These are phyloP conservation scores for Buddleja alternifolia DNA, from an alignment of 257 asterid genomes.

Conservation along the genomic window DNA sequence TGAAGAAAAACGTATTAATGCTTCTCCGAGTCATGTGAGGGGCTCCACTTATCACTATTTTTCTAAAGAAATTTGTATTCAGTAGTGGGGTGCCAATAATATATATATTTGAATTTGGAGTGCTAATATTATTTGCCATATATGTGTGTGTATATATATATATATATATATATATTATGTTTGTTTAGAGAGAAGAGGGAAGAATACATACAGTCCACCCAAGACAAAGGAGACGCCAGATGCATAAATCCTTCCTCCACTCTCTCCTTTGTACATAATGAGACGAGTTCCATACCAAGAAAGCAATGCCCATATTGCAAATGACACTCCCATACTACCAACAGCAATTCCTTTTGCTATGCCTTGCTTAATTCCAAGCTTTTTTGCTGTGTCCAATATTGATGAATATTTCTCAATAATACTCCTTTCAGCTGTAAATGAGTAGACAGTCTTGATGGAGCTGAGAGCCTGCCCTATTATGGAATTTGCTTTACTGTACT, in stretches of 20 bases:
- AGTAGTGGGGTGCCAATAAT: too few relatives aligned
- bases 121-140: too few relatives aligned
- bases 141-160: too few relatives aligned
- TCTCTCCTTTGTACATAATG: conserved; percentile 78
- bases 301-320: conserved; percentile 90
- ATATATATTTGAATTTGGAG: too few relatives aligned
- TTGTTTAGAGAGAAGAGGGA: not conserved
- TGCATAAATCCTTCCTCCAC: conserved; percentile 81
- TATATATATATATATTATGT: too few relatives aligned
- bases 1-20: too few relatives aligned
- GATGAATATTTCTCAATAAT: conserved; percentile 59
- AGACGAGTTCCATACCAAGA: conserved; percentile 92
- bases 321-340: conserved; percentile 75
- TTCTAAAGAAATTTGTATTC: too few relatives aligned
- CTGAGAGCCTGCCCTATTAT: conserved; percentile 72
- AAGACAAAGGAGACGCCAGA: conserved; percentile 75
- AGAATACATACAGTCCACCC: conserved; percentile 94
- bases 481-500: conserved; percentile 66
- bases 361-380: conserved; percentile 82
- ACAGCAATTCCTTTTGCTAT: conserved; percentile 80
- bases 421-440: conserved; percentile 80
- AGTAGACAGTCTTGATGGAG: conserved; percentile 81
- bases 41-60: too few relatives aligned
- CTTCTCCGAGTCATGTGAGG: too few relatives aligned
- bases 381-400: conserved; percentile 56